Evolutionary conservation across 208 protist species (phyloP).

Genomic region (Trypanosoma platydactyli): DNA sequence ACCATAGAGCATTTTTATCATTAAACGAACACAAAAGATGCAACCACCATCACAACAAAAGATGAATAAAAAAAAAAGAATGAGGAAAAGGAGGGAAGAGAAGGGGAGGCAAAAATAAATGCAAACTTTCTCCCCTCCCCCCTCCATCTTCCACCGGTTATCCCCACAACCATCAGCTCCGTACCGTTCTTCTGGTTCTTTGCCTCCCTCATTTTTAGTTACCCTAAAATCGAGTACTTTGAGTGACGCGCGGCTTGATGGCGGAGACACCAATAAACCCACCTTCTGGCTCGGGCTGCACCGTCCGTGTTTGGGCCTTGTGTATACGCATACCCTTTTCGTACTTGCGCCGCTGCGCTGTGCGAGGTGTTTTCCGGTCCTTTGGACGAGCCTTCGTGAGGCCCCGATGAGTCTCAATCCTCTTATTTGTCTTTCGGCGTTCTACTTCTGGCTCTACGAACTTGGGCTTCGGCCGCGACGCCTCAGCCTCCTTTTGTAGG

Average conservation of each 20-base stretch:
- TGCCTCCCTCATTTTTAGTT: neutral
- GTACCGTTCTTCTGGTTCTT: too few species aligned
- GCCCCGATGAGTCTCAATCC: constrained; percentile 87
- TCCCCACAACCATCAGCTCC: too few species aligned
- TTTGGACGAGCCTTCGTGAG: constrained; percentile 87
- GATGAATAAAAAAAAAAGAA: too few species aligned
- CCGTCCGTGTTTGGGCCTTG: constrained; percentile 75
- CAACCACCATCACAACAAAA: too few species aligned
- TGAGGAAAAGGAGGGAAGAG: too few species aligned
- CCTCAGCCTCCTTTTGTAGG: constrained; percentile 28
- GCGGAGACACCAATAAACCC: constrained; percentile 76
- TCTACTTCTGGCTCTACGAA: constrained; percentile 59
- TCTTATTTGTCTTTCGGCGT: constrained; percentile 79
- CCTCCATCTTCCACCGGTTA: too few species aligned
- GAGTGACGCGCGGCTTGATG: constrained; percentile 76
- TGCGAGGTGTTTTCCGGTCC: constrained; percentile 88
- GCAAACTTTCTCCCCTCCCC: too few species aligned
- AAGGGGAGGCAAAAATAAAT: too few species aligned
- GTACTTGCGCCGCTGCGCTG: constrained; percentile 88
- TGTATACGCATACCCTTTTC: constrained; percentile 82
- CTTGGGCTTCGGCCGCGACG: constrained; percentile 35
- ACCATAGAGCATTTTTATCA: too few species aligned
- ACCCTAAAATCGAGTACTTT: constrained; percentile 36
- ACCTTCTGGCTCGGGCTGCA: constrained; percentile 80
- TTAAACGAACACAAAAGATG: too few species aligned